Evolutionary conservation across 352 stramenopile species (phyloP), one percentile per base, ranked within the genome.

Genomic region (Thalassiosira hispida): DNA sequence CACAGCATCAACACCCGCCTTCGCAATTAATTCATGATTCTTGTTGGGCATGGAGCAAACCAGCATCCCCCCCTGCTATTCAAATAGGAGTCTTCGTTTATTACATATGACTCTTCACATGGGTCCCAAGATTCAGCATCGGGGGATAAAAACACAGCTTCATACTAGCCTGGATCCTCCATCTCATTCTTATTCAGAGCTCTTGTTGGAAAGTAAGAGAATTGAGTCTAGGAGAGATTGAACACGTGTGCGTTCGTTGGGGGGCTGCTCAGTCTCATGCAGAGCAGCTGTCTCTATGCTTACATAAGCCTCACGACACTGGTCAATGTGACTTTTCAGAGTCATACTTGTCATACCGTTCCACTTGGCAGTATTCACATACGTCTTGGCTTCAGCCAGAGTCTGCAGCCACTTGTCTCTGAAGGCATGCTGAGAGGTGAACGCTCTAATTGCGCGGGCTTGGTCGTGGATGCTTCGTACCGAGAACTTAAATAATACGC

Each of bases 211-310:
- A n/a, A n/a, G n/a, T n/a, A n/a, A n/a, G n/a, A n/a, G n/a, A n/a
- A 52, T 52, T 1, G 18, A 55, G n/a, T 70, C 29, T 3, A 83
- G 27, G 5, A 80, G 59, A 40, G 79, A 60, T n/a, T 0, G 29
- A 18, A 83, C 69, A 35, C 70, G 46, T n/a, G 38, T 83, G 25
- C 27, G 14, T 14, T 79, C 68, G 9, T 63, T 60, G 0, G 69
- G 69, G 9, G 64, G 42, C 40, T 77, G 40, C n/a, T 51, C 47
- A 20, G 33, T 2, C 20, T 73, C 23, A 33, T 77, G 69, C 2
- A 0, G 14, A 35, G 38, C 8, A 6, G 25, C 23, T 57, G 47
- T 14, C 12, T 11, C 1, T 1, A 77, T 1, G 1, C n/a, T 1
- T 6, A 75, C 35, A 63, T 59, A 67, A 2, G 52, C 16, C n/a